A percentile compares a stretch with the other conserved stretches of the same genome.
phyloP scores from a whole-genome alignment of 768 basidiomycete genomes.

The Trametes elegans region DNA sequence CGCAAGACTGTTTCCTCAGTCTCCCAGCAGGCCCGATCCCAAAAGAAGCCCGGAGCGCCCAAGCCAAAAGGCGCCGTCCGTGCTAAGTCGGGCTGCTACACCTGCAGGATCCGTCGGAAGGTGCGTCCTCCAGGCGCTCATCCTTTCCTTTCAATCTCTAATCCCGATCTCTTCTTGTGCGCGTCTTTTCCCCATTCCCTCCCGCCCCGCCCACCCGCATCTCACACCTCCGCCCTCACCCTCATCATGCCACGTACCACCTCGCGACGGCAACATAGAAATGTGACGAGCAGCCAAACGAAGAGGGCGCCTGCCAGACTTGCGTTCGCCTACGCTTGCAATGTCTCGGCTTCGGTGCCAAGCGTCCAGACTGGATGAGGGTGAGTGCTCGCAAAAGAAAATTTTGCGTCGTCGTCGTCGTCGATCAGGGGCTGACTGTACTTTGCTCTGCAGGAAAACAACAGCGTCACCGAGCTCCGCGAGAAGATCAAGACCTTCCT shows the following conservation, averaged over 20 bases:
- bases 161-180: constrained; percentile 17
- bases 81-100: constrained; percentile 88
- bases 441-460: constrained; percentile 51
- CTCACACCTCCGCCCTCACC: too few relatives aligned
- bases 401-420: constrained; percentile 1
- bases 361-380: constrained; percentile 83
- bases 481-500: constrained; percentile 80
- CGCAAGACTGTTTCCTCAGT: constrained; percentile 33
- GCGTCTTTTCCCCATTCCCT: constrained; percentile 20
- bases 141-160: constrained; percentile 17
- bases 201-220: constrained; percentile 18
- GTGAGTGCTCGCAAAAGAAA: constrained; percentile 42
- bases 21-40: constrained; percentile 27
- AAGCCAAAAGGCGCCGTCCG: constrained; percentile 81
- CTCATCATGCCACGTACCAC: not conserved
- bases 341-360: constrained; percentile 82
- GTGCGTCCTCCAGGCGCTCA: constrained; percentile 36
- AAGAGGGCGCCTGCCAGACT: constrained; percentile 65
- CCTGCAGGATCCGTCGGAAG: constrained; percentile 84
- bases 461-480: constrained; percentile 63
- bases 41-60: constrained; percentile 49
- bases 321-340: constrained; percentile 80
- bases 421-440: constrained; percentile 10
- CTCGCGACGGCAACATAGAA: constrained; percentile 48
- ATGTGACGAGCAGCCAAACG: constrained; percentile 74